phyloP scores from a whole-genome alignment of 2,329 filamentous ascomycete genomes.

The Ampelomyces quisqualis region DNA sequence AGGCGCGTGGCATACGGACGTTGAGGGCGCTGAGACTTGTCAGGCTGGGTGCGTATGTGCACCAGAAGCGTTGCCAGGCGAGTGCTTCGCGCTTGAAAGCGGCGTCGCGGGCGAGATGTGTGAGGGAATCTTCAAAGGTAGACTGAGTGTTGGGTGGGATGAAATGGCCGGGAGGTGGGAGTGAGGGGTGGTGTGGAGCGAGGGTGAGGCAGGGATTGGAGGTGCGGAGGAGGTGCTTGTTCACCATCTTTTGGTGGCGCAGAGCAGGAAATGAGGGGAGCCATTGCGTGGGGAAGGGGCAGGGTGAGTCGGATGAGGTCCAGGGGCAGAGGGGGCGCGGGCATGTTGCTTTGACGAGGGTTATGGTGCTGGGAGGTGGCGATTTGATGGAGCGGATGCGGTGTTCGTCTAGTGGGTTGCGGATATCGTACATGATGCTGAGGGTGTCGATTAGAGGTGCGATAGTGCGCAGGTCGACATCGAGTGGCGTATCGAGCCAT shows the following conservation, averaged over 20 bases:
- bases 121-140: constrained; percentile 2
- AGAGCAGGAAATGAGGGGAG: not conserved
- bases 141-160: not conserved
- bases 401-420: no score
- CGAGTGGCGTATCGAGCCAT: constrained; percentile 13
- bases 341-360: constrained; percentile 13
- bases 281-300: not conserved
- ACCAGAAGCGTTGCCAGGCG: constrained; percentile 32
- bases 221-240: not conserved
- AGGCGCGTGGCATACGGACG: constrained; percentile 25
- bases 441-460: constrained; percentile 20
- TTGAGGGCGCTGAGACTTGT: constrained; percentile 15
- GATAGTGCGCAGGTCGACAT: constrained; percentile 17
- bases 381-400: no score
- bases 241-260: constrained; percentile 11
- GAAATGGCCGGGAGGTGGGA: not conserved
- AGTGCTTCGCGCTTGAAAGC: constrained; percentile 25
- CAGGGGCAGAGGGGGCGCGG: not conserved
- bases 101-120: constrained; percentile 16
- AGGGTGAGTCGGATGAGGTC: not conserved
- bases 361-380: constrained; percentile 8
- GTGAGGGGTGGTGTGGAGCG: not conserved
- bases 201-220: not conserved
- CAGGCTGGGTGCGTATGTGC: constrained; percentile 16
- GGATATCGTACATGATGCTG: constrained; percentile 29